Percentiles rank a stretch among this genome's conserved stretches.
Conservation (phyloP, 2,329 filamentous ascomycete genomes). For the Pseudocercospora pini-densiflorae region DNA sequence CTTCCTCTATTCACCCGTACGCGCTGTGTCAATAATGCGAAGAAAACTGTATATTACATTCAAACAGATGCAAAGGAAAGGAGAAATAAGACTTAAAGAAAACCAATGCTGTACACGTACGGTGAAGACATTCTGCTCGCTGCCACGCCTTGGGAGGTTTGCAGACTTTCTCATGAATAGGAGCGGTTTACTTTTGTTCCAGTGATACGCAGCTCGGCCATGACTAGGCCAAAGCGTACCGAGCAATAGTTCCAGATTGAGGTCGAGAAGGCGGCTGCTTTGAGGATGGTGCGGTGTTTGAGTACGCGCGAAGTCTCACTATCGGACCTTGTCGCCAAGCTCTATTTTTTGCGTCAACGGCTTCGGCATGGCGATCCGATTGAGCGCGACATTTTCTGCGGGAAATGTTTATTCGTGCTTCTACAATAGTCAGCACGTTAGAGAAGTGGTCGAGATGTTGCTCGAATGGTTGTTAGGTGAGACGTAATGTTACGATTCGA, state of each 20-base stretch:
- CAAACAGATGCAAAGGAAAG: not conserved
- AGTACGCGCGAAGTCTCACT: slow-evolving; percentile 7
- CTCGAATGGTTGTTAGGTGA: too few species aligned
- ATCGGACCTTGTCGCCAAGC: not conserved
- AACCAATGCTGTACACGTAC: not conserved
- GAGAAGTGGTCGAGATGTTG: too few species aligned
- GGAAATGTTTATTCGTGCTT: too few species aligned
- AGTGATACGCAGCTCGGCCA: slow-evolving; percentile 9
- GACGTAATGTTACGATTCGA: not conserved
- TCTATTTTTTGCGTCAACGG: slow-evolving; percentile 2
- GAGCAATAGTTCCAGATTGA: not conserved
- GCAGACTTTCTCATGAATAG: slow-evolving; percentile 3
- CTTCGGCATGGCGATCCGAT: not conserved
- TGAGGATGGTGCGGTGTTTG: slow-evolving; percentile 4
- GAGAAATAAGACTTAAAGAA: slow-evolving; percentile 1
- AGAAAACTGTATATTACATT: not conserved
- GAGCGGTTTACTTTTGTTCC: slow-evolving; percentile 11
- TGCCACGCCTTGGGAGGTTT: not conserved
- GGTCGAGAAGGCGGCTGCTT: not conserved
- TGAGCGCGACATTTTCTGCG: too few species aligned
- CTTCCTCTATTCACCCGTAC: slow-evolving; percentile 10
- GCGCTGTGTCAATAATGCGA: not conserved
- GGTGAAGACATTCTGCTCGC: not conserved
- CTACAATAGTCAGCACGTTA: too few species aligned
- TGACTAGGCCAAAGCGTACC: slow-evolving; percentile 12